A percentile compares a stretch with the other conserved stretches of the same genome.
phyloP scores from a whole-genome alignment of 257 asterid genomes.

The Fraxinus anomala region DNA sequence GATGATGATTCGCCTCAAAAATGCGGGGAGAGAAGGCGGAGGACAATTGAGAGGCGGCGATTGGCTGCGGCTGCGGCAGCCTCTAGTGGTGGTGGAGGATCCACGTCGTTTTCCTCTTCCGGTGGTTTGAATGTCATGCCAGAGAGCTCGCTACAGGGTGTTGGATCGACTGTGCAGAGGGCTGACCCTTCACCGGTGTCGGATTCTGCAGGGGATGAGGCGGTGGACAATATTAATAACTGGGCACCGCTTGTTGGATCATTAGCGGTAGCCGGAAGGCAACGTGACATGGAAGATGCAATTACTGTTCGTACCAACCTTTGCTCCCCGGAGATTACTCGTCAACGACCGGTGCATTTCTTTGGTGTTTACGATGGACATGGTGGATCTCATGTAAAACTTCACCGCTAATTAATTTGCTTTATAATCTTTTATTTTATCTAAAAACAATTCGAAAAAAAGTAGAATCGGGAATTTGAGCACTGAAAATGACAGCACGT shows the following conservation, averaged over 20 bases:
- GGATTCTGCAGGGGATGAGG: background rate
- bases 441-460: background rate
- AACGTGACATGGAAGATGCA: slow-evolving; percentile 29
- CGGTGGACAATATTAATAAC: background rate
- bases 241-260: slow-evolving; percentile 12
- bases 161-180: background rate
- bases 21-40: background rate
- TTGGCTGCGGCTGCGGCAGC: background rate
- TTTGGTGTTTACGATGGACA: slow-evolving; percentile 28
- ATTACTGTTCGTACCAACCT: slow-evolving; percentile 1
- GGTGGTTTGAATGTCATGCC: background rate
- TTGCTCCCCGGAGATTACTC: slow-evolving; percentile 21
- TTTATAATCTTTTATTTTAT: background rate
- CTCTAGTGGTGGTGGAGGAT: background rate
- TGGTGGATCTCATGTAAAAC: slow-evolving; percentile 26
- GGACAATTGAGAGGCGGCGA: background rate
- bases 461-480: background rate
- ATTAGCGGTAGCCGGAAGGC: slow-evolving; percentile 23
- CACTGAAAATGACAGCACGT: background rate
- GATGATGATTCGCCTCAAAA: background rate
- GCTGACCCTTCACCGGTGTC: background rate
- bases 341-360: slow-evolving; percentile 16
- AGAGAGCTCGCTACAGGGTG: background rate
- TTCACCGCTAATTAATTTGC: background rate
- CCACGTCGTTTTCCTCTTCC: background rate